These are phyloP conservation scores for Stipa capillata DNA, from an alignment of 176 grass and related monocot species.

Conservation along the genomic window DNA sequence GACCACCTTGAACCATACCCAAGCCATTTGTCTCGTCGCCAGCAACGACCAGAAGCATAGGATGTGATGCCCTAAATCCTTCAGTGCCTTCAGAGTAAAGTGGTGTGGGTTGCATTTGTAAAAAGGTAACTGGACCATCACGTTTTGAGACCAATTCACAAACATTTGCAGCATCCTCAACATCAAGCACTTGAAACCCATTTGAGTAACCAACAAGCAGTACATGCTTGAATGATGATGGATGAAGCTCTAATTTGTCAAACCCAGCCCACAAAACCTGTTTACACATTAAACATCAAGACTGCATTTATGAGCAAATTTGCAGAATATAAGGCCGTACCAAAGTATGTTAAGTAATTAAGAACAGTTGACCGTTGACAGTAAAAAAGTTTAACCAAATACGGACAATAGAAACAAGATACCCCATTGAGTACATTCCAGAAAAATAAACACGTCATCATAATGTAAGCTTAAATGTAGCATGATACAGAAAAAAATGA, in stretches of 20 bases:
- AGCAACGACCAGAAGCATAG: conserved; percentile 93
- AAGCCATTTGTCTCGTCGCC: conserved; percentile 92
- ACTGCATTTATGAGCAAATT: not conserved
- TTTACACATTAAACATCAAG: not conserved
- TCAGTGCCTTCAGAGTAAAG: conserved; percentile 46
- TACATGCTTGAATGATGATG: conserved; percentile 86
- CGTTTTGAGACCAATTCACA: conserved; percentile 95
- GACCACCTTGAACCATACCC: conserved; percentile 86
- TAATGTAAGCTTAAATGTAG: not conserved
- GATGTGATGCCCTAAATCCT: conserved; percentile 90
- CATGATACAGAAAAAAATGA: not conserved
- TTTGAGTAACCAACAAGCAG: conserved; percentile 93
- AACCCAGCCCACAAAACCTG: conserved; percentile 98
- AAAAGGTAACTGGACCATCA: conserved; percentile 94
- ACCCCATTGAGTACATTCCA: not conserved
- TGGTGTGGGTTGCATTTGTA: conserved; percentile 96
- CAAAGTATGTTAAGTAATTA: not conserved
- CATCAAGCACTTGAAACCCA: conserved; percentile 99
- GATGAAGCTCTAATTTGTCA: conserved; percentile 72
- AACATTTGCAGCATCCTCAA: conserved; percentile 93
- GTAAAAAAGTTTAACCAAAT: not conserved
- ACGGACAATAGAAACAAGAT: not conserved
- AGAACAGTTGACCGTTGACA: not conserved
- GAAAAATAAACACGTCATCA: not conserved
- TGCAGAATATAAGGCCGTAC: not conserved